Conservation (phyloP, 768 basidiomycete genomes). For the Leccinum boreale region DNA sequence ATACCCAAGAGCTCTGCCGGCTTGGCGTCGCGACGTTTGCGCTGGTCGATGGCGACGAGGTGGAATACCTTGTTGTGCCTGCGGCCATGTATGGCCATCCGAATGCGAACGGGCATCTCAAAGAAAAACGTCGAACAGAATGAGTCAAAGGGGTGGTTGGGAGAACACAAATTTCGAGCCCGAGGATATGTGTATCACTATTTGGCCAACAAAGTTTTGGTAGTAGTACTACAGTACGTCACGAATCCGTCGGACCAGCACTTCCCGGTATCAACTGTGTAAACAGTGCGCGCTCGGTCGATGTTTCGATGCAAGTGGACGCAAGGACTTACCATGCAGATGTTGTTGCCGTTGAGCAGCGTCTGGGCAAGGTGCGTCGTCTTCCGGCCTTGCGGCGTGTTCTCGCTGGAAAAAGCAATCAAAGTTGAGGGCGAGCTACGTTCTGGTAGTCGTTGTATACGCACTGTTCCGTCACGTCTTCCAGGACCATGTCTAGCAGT, state of each 20-base stretch:
- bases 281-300: conserved; percentile 3
- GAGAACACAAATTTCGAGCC: background rate
- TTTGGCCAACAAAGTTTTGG: conserved; percentile 21
- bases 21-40: conserved; percentile 72
- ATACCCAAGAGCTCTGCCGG: conserved; percentile 86
- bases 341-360: conserved; percentile 90
- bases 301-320: background rate
- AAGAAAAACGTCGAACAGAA: background rate
- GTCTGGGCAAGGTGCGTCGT: conserved; percentile 84
- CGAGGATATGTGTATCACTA: conserved; percentile 21
- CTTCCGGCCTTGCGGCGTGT: conserved; percentile 76
- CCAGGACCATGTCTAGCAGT: conserved; percentile 80
- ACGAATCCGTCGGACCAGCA: conserved; percentile 52
- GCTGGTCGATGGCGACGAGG: conserved; percentile 77
- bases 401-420: conserved; percentile 57
- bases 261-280: conserved; percentile 67
- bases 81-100: conserved; percentile 78
- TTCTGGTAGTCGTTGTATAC: conserved; percentile 27
- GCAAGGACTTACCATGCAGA: conserved; percentile 75
- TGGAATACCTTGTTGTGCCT: conserved; percentile 77
- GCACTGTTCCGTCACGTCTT: conserved; percentile 96
- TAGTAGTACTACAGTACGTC: background rate
- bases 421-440: background rate
- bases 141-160: no score
- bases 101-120: conserved; percentile 79